phyloP scores from a whole-genome alignment of 208 protist species.

The Trichomonas gallinae region DNA sequence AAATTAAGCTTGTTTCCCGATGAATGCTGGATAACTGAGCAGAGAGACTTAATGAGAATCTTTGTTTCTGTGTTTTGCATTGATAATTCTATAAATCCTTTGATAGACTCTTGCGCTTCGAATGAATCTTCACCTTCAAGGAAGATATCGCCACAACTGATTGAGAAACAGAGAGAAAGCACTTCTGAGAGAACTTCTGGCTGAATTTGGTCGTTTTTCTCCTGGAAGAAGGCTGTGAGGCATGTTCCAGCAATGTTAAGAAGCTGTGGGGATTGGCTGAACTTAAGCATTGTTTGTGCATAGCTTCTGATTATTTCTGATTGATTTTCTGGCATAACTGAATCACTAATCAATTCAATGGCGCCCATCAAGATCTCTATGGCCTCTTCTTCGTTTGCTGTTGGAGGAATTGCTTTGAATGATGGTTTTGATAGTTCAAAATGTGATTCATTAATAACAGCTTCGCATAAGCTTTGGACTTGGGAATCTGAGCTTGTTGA shows the following conservation, averaged over 20 bases:
- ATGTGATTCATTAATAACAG: neutral
- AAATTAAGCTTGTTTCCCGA: neutral
- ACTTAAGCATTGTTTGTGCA: neutral
- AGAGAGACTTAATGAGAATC: neutral
- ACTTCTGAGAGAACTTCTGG: neutral
- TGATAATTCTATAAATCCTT: neutral
- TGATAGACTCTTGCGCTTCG: neutral
- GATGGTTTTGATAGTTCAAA: neutral
- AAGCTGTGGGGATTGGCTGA: neutral
- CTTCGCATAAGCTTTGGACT: neutral
- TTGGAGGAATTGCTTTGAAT: neutral
- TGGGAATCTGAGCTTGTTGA: neutral
- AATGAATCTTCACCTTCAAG: neutral
- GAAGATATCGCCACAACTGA: neutral
- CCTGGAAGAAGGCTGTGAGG: neutral
- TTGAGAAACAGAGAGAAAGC: neutral
- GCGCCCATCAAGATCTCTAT: neutral
- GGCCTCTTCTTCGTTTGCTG: neutral
- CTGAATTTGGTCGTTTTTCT: neutral
- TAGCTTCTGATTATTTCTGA: neutral
- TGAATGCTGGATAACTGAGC: neutral
- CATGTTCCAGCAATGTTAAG: neutral
- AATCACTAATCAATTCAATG: neutral
- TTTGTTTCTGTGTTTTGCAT: neutral
- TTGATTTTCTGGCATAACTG: neutral